Base-by-base conservation (phyloP, 176 grass and related monocot genomes). In the Oryza officinalis region DNA sequence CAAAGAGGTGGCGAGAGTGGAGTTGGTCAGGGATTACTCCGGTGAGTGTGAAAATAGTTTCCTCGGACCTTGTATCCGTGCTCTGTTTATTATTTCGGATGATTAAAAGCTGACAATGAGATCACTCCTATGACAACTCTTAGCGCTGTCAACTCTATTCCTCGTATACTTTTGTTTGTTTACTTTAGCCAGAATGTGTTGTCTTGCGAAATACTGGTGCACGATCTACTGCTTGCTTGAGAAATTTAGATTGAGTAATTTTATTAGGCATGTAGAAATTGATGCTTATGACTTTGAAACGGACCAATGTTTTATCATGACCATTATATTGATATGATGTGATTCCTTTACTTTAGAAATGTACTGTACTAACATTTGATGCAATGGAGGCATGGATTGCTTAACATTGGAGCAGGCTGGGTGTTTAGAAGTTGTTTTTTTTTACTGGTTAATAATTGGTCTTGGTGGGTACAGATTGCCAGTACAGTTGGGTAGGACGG, bases 1-100 rank as follows among this genome's bases (percentile, higher is more conserved):
- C 27, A 89, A 84, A 54, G 93, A 99, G 83, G 97, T 99, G 31
- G 85, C 87, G 76, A 90, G 91, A 81, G 86, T 96, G 74, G 93
- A 96, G 61, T 90, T 94, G 44, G 67, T 92, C 75, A 91, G 75
- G 65, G 83, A 87, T 66, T 96, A 99, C 69, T 84, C 89, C 11
- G 91, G 97, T 96, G 73, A 87, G 89, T 54, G 43, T 74, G 46
- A 12, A 28, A 63, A 63, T 5, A 22, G 25, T 28, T 38, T 8
- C 7, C 14, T 38, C 26, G 18, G n/a, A 22, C 22, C 43, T 20
- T 25, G 57, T 26, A 26, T 80, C 74, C 4, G 8, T 49, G n/a
- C 44, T 47, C 13, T 67, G 27, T 17, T 81, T 47, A 35, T 35
- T 23, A 37, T 67, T 86, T 82, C 6, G 22, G 9, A 78, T 27